Percentiles rank a stretch among this genome's conserved stretches.
These are phyloP conservation scores for Botryobasidium botryosum DNA, from an alignment of 768 basidiomycete genomes.

Conservation along the genomic window DNA sequence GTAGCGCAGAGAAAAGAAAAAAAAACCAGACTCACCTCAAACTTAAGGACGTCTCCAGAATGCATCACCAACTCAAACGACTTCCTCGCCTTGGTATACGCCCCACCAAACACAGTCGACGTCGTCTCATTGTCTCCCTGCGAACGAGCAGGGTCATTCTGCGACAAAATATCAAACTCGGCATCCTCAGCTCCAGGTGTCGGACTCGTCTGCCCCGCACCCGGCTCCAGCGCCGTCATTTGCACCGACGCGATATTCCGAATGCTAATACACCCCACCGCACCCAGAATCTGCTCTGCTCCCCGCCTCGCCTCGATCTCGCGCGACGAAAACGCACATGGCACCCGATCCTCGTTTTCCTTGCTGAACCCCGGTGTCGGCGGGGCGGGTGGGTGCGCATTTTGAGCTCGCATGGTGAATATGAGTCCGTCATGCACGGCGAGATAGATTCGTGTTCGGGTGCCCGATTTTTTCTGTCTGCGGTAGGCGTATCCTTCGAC, in stretches of 20 bases:
- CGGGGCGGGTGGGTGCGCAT: slow-evolving; percentile 11
- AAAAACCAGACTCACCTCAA: slow-evolving; percentile 42
- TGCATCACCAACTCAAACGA: slow-evolving; percentile 63
- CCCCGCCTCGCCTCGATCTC: slow-evolving; percentile 45
- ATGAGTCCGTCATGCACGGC: slow-evolving; percentile 55
- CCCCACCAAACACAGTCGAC: background rate
- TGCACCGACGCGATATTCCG: slow-evolving; percentile 47
- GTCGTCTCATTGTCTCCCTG: too few species aligned
- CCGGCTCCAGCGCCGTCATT: slow-evolving; percentile 39
- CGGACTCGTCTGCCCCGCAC: slow-evolving; percentile 17
- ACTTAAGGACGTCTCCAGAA: slow-evolving; percentile 50
- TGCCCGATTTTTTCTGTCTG: slow-evolving; percentile 39
- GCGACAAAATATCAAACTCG: slow-evolving; percentile 13
- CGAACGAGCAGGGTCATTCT: too few species aligned
- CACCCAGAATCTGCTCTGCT: slow-evolving; percentile 40
- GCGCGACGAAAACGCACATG: slow-evolving; percentile 19
- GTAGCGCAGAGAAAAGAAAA: background rate
- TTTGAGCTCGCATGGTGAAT: slow-evolving; percentile 35
- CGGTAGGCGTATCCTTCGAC: slow-evolving; percentile 79
- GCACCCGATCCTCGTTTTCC: background rate
- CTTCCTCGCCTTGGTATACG: slow-evolving; percentile 32
- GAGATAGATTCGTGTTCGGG: slow-evolving; percentile 39
- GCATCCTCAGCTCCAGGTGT: background rate
- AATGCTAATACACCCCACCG: slow-evolving; percentile 57
- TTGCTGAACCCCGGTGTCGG: slow-evolving; percentile 5